A percentile compares a stretch with the other conserved stretches of the same genome.
Evolutionary conservation across 2,329 filamentous ascomycete genomes (phyloP).

Genomic region (Clonostachys solani): DNA sequence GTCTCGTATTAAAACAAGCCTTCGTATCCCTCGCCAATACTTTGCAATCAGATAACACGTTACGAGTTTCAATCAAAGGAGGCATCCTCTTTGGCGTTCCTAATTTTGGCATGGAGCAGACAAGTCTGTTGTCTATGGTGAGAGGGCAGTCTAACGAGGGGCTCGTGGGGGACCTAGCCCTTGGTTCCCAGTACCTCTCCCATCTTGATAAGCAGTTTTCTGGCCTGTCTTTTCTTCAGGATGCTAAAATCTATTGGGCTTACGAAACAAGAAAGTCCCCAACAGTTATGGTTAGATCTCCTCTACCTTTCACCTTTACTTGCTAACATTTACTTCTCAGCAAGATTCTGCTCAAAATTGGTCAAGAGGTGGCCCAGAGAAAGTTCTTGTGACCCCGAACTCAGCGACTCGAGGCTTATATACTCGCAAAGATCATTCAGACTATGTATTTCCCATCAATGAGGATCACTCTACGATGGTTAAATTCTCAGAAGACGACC

Average conservation of each 20-base stretch:
- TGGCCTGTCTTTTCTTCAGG: background rate
- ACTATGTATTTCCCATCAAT: background rate
- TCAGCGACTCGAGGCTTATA: background rate
- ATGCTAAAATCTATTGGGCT: background rate
- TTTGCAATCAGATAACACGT: background rate
- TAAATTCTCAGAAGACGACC: background rate
- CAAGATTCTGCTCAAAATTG: background rate
- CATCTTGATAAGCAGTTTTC: background rate
- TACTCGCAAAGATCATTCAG: background rate
- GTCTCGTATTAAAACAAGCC: background rate
- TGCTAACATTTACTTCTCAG: too few species aligned
- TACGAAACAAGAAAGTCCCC: background rate
- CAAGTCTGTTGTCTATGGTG: background rate
- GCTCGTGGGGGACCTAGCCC: background rate
- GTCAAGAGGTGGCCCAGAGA: background rate
- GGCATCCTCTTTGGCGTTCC: background rate
- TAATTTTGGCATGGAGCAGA: background rate
- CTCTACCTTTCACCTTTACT: too few species aligned
- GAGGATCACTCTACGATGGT: background rate
- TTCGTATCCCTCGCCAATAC: background rate
- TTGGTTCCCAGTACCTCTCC: background rate
- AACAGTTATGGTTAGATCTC: background rate
- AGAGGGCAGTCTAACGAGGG: background rate
- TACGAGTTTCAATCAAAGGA: background rate
- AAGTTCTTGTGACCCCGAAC: background rate